phyloP scores from a whole-genome alignment of 106 monocot genomes.

The Dioscorea zingiberensis region DNA sequence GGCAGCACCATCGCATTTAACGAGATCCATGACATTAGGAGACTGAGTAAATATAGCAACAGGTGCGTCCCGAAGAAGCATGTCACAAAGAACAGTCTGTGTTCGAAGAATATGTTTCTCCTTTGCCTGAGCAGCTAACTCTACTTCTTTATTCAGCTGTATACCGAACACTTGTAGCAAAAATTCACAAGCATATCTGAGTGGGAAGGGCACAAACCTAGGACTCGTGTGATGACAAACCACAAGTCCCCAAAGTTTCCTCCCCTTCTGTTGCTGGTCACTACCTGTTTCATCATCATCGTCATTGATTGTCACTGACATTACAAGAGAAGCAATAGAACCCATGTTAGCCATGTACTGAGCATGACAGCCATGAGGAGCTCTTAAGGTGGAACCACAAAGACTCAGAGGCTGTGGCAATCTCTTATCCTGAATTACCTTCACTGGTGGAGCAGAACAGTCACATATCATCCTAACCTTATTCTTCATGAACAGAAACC shows the following conservation, averaged over 20 bases:
- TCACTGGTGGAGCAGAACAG: conserved; percentile 55
- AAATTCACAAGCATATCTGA: conserved; percentile 93
- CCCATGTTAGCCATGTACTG: conserved; percentile 97
- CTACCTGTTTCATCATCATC: conserved; percentile 35
- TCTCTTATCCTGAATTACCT: conserved; percentile 62
- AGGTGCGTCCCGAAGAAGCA: conserved; percentile 86
- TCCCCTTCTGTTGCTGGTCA: conserved; percentile 40
- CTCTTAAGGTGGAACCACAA: conserved; percentile 70
- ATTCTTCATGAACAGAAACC: conserved; percentile 91
- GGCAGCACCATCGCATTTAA: conserved; percentile 91
- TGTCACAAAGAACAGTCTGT: conserved; percentile 88
- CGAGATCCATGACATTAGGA: conserved; percentile 88
- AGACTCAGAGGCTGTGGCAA: conserved; percentile 53
- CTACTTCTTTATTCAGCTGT: conserved; percentile 86
- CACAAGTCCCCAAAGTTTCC: conserved; percentile 88
- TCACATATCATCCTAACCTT: conserved; percentile 94
- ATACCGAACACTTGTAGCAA: conserved; percentile 80
- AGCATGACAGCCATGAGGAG: conserved; percentile 89
- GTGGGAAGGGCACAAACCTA: conserved; percentile 84
- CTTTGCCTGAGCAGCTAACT: conserved; percentile 68
- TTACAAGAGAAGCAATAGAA: conserved; percentile 78
- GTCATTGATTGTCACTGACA: conserved; percentile 77
- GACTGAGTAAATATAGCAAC: conserved; percentile 76
- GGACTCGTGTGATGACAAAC: conserved; percentile 80
- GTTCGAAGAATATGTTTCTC: conserved; percentile 78